These are phyloP conservation scores for Aspergillus viridinutans DNA, from an alignment of 2,329 filamentous ascomycete species.

Conservation along the genomic window DNA sequence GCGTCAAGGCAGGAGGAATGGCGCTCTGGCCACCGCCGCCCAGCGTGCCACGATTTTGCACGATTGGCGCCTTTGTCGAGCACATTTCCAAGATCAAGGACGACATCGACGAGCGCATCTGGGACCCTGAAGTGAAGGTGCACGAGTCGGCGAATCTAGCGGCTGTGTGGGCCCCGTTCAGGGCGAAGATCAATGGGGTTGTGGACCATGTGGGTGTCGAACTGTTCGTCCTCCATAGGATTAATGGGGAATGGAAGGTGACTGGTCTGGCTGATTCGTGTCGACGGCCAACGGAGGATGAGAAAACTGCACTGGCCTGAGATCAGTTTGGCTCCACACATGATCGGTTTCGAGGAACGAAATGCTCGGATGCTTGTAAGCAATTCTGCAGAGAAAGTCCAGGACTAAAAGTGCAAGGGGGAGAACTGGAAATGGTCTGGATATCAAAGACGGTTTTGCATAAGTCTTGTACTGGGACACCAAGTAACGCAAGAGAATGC, in stretches of 20 bases:
- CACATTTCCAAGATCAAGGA: conserved; percentile 25
- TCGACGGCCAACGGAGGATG: conserved; percentile 27
- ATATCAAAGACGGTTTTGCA: background rate
- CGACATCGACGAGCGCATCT: conserved; percentile 33
- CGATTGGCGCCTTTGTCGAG: conserved; percentile 33
- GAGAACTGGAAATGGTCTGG: background rate
- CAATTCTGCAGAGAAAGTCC: background rate
- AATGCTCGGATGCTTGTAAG: background rate
- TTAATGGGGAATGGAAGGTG: conserved; percentile 32
- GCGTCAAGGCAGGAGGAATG: conserved; percentile 32
- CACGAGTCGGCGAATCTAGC: conserved; percentile 27
- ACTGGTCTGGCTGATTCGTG: conserved; percentile 35
- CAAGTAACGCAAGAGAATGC: background rate
- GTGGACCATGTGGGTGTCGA: conserved; percentile 36
- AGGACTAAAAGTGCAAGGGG: background rate
- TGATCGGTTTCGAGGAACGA: background rate
- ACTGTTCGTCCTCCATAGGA: conserved; percentile 31
- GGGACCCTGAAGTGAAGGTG: conserved; percentile 32
- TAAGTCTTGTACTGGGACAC: background rate
- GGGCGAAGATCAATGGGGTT: conserved; percentile 31
- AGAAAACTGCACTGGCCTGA: conserved; percentile 16
- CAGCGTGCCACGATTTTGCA: conserved; percentile 30
- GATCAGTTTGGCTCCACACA: background rate
- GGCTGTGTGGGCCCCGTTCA: conserved; percentile 33
- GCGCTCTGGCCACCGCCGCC: conserved; percentile 29